Percentiles rank a stretch among this genome's conserved stretches.
Conservation (phyloP, 352 stramenopile genomes). For the Pythium angustatum region DNA sequence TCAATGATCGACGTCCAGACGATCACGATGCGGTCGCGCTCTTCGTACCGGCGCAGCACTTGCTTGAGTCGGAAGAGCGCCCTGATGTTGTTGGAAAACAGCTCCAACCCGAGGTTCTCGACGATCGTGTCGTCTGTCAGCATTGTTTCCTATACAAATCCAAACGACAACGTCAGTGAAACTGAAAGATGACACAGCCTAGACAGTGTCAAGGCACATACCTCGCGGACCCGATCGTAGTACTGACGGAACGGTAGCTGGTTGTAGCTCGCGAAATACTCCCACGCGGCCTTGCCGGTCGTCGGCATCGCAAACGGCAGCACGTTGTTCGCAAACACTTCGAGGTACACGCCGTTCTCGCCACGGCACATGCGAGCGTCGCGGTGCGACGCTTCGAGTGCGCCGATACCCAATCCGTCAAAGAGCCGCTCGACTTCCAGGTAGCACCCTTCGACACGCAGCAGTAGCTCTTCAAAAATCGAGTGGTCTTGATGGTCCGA, state of each 20-base stretch:
- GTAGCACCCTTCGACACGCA: conserved; percentile 32
- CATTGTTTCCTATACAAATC: conserved; percentile 15
- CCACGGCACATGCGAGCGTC: conserved; percentile 28
- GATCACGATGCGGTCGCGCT: conserved; percentile 49
- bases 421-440: conserved; percentile 28
- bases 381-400: conserved; percentile 26
- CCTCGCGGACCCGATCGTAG: conserved; percentile 28
- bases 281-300: conserved; percentile 26
- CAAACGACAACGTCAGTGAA: conserved; percentile 1
- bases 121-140: conserved; percentile 53
- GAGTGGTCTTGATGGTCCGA: conserved; percentile 8
- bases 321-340: conserved; percentile 32
- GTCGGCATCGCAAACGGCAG: conserved; percentile 27
- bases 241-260: conserved; percentile 32
- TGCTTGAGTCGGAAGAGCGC: conserved; percentile 56
- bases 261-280: conserved; percentile 31
- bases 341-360: conserved; percentile 31
- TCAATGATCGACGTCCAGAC: conserved; percentile 63
- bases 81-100: conserved; percentile 44
- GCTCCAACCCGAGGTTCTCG: conserved; percentile 61
- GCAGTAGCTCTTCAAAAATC: conserved; percentile 30
- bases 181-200: too few species aligned
- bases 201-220: conserved; percentile 7
- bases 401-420: conserved; percentile 21
- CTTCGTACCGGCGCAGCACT: conserved; percentile 51